Evolutionary conservation across 495 filamentous ascomycete species (phyloP), one percentile per base, ranked within the genome.

Genomic region (Lepraria neglecta): DNA sequence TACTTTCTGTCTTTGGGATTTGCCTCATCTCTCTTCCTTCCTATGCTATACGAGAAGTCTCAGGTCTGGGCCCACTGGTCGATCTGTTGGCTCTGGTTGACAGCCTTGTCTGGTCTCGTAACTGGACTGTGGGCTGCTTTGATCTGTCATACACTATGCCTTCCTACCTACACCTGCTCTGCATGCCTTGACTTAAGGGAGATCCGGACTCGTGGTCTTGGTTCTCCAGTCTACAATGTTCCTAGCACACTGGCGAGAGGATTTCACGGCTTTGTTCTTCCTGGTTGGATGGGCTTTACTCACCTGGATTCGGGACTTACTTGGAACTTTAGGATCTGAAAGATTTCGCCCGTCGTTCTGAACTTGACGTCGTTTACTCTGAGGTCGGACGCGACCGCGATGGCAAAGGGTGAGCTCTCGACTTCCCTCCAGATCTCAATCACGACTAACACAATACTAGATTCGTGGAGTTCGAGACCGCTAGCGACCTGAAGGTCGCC

Each of bases 271-370:
- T 65, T 64, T 65, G 51, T 68, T 68, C 59, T 67, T 71, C 64
- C 70, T 66, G 70, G 67, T 71, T 61, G 59, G 59, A 59, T 56
- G 35, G 62, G 52, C 44, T 60, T 63, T 65, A 65, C 69, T 64
- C 53, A 67, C 71, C 73, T 75, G 79, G 78, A 80, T 67, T 72
- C 68, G 75, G 51, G 73, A 83, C 83, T 85, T 76, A 85, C 81
- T 73, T 71, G 74, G 77, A 69, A 79, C 78, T 81, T 71, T 89
- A 99, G 94, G 95, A 99, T 74, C 84, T 99, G 46, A 99, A 99
- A 89, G 94, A 99, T 75, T 99, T 97, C 73, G 95, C 94, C 61
- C 92, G 94, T 70, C 89, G 92, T 72, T 95, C 92, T 75, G 90
- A 91, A 71, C 83, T 95, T 74, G 95, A 97, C 73, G 94, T 99